These are phyloP conservation scores for Prunus davidiana DNA, from an alignment of 306 rosid species.

Conservation along the genomic window DNA sequence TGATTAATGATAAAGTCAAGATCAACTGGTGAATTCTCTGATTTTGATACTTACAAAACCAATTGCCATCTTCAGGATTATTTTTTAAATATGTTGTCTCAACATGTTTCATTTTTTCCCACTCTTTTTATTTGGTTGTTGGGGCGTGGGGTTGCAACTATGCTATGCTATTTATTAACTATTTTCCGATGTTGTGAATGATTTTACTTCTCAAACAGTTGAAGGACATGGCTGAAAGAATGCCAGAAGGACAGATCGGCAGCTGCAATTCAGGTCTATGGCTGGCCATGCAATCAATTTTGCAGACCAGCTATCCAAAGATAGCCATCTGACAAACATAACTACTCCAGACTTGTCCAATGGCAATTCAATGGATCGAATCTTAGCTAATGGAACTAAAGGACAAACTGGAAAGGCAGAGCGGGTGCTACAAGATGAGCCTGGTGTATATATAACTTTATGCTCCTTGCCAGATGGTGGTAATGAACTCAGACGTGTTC, in stretches of 20 bases:
- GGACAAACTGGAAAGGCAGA: conserved; percentile 53
- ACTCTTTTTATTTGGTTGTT: background rate
- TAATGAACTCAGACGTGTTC: conserved; percentile 84
- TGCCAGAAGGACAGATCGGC: conserved; percentile 51
- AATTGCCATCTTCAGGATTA: background rate
- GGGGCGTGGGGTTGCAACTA: background rate
- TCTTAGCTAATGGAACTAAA: conserved; percentile 46
- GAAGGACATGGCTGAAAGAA: conserved; percentile 63
- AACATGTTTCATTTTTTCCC: background rate
- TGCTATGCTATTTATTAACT: background rate
- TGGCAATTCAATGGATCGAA: conserved; percentile 39
- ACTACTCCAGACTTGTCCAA: conserved; percentile 38
- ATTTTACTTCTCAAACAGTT: conserved; percentile 46
- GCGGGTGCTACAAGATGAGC: conserved; percentile 88
- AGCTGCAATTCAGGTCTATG: conserved; percentile 29
- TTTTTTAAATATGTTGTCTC: background rate
- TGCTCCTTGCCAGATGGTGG: conserved; percentile 59
- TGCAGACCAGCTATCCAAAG: conserved; percentile 44
- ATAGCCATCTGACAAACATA: conserved; percentile 33
- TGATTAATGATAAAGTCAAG: background rate
- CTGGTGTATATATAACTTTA: conserved; percentile 82
- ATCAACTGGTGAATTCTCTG: background rate
- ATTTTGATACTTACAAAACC: background rate
- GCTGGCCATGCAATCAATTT: conserved; percentile 32
- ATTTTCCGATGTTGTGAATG: conserved; percentile 31